These are phyloP conservation scores for Candida anglica DNA, from an alignment of 805 yeast species.

Conservation along the genomic window DNA sequence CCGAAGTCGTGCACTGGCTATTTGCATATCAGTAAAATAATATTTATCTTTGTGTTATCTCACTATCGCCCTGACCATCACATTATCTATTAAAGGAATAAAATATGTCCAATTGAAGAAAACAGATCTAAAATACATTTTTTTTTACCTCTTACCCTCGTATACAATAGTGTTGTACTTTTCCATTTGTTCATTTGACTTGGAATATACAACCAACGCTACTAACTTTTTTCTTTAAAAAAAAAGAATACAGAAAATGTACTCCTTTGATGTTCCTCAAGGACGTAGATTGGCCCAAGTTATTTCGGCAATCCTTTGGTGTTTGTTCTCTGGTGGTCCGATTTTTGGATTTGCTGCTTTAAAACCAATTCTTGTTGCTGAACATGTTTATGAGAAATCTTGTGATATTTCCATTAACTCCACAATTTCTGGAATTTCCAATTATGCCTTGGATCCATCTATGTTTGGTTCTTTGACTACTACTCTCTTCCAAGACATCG, in stretches of 20 bases:
- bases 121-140: too few relatives aligned
- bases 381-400: conserved; percentile 41
- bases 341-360: conserved; percentile 59
- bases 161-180: not conserved
- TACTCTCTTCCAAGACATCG: conserved; percentile 6
- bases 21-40: too few relatives aligned
- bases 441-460: conserved; percentile 6
- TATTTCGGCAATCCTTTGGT: conserved; percentile 50
- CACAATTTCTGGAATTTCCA: not conserved
- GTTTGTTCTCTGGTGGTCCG: conserved; percentile 54
- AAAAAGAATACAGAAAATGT: conserved; percentile 2
- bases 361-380: conserved; percentile 48
- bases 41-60: too few relatives aligned
- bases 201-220: not conserved
- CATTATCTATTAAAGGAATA: too few relatives aligned
- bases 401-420: conserved; percentile 25
- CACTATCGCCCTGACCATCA: too few relatives aligned
- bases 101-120: too few relatives aligned
- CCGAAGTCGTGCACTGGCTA: too few relatives aligned
- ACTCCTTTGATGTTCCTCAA: conserved; percentile 9
- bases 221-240: too few relatives aligned
- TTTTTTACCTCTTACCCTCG: too few relatives aligned
- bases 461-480: conserved; percentile 9
- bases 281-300: conserved; percentile 37
- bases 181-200: not conserved